Evolutionary conservation across 495 filamentous ascomycete genomes (phyloP), one percentile per base, ranked within the genome.

Genomic region (Hypoxylon cercidicola): DNA sequence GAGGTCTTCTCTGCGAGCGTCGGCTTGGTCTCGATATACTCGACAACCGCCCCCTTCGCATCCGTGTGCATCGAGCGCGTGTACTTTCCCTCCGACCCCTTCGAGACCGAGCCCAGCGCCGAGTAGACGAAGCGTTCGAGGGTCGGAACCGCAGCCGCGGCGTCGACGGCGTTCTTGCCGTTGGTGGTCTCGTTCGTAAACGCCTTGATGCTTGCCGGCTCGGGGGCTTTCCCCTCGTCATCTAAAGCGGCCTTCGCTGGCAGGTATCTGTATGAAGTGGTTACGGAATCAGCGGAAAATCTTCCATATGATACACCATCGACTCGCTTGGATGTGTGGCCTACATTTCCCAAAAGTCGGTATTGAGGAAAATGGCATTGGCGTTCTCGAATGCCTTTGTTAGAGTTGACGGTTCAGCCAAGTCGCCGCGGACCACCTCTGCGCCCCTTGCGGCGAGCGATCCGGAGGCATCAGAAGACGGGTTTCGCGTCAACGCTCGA

Each of bases 51-150:
- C 0, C 72, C 77, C 40, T 80, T 81, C 12, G 75, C 66, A 23
- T 81, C 77, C 69, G 72, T 75, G 51, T 81, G 78, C 23, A 71
- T 66, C 0, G 74, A 77, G 12, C 68, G 46, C 0, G 69, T 35
- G 50, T 77, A 81, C 43, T 79, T 80, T n/a, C 77, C 79, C 0
- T 61, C 47, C 0, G 77, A 78, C 0, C 69, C 70, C 3, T 52
- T 57, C 12, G 68, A 72, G 51, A 76, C 74, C 0, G 74, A 70
- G 0, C 68, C 71, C 4, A 81, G 64, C 0, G 74, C 75, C 0
- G 77, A 79, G 54, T 78, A 81, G 16, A 53, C 40, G 8, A 84
- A 73, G 15, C 77, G 72, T 45, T 81, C 73, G n/a, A 85, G 75
- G 4, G 77, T 78, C 8, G 73, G 73, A 1, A 80, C 58, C 0